Evolutionary conservation across 2,329 filamentous ascomycete genomes (phyloP).

Genomic region (Fusarium mundagurra): DNA sequence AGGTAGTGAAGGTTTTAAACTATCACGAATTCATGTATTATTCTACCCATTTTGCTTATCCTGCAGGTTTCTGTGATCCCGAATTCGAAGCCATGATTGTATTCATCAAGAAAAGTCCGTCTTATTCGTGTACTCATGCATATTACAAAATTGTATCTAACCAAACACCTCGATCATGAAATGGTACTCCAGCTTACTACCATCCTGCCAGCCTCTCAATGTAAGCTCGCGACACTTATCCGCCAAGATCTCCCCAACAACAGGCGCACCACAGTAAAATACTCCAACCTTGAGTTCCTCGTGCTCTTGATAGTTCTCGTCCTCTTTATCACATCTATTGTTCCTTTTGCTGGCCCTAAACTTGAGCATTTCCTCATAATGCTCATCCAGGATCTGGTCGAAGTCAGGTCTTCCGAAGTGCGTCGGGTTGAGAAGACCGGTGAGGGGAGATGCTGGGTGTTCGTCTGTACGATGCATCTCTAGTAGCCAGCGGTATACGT

Average conservation of each 20-base stretch:
- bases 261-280: constrained; percentile 65
- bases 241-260: constrained; percentile 64
- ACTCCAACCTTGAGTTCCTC: constrained; percentile 61
- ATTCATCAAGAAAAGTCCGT: too few relatives aligned
- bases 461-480: constrained; percentile 64
- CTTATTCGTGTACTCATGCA: not conserved
- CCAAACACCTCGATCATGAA: constrained; percentile 69
- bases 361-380: constrained; percentile 63
- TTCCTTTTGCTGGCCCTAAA: constrained; percentile 41
- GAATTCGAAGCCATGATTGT: too few relatives aligned
- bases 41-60: rapidly evolving
- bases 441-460: constrained; percentile 62
- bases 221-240: constrained; percentile 63
- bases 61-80: rapidly evolving
- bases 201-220: constrained; percentile 60
- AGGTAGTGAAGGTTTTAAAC: not conserved
- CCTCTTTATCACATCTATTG: not conserved
- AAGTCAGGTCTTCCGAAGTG: constrained; percentile 66
- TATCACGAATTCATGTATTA: not conserved
- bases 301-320: constrained; percentile 32
- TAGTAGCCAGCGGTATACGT: constrained; percentile 66
- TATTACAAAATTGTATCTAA: constrained; percentile 20
- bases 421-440: constrained; percentile 62
- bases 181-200: constrained; percentile 62
- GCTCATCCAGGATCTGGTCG: constrained; percentile 60